phyloP scores from a whole-genome alignment of 2,329 filamentous ascomycete genomes.

The Claviceps capensis region DNA sequence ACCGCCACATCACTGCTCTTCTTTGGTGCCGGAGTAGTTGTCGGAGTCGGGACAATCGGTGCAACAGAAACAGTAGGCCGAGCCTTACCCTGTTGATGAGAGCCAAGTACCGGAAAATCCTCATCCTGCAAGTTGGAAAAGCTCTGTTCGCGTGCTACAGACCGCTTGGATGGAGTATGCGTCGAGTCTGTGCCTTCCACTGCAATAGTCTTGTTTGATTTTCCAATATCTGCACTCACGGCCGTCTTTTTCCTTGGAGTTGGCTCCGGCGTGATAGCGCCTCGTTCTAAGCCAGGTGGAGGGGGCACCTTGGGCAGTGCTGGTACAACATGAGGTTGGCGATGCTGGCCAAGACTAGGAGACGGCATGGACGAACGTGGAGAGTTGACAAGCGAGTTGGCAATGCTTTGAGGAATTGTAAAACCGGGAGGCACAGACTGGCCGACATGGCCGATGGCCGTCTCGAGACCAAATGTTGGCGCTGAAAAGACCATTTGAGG shows the following conservation, averaged over 20 bases:
- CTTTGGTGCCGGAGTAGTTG: conserved; percentile 20
- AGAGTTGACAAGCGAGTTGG: conserved; percentile 2
- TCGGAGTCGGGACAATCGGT: conserved; percentile 22
- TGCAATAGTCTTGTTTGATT: conserved; percentile 30
- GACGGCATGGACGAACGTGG: conserved; percentile 9
- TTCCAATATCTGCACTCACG: conserved; percentile 23
- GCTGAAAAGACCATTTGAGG: conserved; percentile 9
- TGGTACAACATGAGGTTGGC: conserved; percentile 12
- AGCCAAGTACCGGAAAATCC: conserved; percentile 47
- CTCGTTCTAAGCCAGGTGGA: conserved; percentile 13
- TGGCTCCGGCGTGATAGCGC: conserved; percentile 19
- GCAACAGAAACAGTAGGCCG: conserved; percentile 18
- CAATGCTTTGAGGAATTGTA: conserved; percentile 9
- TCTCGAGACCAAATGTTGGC: background rate
- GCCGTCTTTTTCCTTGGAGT: conserved; percentile 16
- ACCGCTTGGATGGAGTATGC: conserved; percentile 28
- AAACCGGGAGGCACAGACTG: conserved; percentile 20
- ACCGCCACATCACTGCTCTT: conserved; percentile 17
- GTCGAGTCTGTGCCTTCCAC: conserved; percentile 33
- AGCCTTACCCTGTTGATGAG: conserved; percentile 25
- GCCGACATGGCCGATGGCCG: conserved; percentile 9
- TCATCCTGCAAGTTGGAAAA: conserved; percentile 37
- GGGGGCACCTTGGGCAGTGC: conserved; percentile 13
- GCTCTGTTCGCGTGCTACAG: conserved; percentile 8
- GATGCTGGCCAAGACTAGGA: conserved; percentile 10